Conservation (phyloP, 2,329 filamentous ascomycete species). For the Pseudogymnoascus sp. region DNA sequence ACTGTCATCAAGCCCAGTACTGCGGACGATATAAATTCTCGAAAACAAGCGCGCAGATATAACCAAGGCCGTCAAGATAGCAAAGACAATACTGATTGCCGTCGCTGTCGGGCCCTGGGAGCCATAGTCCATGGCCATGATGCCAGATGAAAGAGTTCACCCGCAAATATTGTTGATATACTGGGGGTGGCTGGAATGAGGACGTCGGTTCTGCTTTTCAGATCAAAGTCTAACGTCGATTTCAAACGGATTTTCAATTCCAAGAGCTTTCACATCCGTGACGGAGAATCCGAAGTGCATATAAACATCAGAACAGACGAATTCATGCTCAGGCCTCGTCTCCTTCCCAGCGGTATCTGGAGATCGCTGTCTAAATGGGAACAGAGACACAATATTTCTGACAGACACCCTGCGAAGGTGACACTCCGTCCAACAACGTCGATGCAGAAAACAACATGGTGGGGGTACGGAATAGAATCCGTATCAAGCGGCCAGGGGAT, state of each 20-base stretch:
- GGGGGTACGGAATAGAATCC: not conserved
- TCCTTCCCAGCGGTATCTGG: not conserved
- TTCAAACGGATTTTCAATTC: not conserved
- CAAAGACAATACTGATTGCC: slow-evolving; percentile 11
- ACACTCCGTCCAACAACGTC: not conserved
- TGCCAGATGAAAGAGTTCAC: not conserved
- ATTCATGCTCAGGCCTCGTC: not conserved
- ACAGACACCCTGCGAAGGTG: not conserved
- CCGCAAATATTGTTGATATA: not conserved
- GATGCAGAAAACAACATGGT: not conserved
- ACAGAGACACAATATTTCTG: slow-evolving; percentile 5
- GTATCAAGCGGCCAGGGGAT: not conserved
- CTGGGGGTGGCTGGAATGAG: not conserved
- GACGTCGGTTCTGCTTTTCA: not conserved
- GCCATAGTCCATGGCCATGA: slow-evolving; percentile 6
- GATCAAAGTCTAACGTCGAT: not conserved
- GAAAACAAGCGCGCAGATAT: slow-evolving; percentile 11
- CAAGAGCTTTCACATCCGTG: not conserved
- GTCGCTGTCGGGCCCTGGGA: not conserved
- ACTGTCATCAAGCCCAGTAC: slow-evolving; percentile 10
- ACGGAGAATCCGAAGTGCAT: not conserved
- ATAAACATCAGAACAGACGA: slow-evolving; percentile 8
- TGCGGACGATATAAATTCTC: slow-evolving; percentile 8
- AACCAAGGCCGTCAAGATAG: slow-evolving; percentile 6
- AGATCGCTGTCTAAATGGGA: slow-evolving; percentile 2